These are phyloP conservation scores for Durio zibethinus DNA, from an alignment of 345 rosid species.

Conservation along the genomic window DNA sequence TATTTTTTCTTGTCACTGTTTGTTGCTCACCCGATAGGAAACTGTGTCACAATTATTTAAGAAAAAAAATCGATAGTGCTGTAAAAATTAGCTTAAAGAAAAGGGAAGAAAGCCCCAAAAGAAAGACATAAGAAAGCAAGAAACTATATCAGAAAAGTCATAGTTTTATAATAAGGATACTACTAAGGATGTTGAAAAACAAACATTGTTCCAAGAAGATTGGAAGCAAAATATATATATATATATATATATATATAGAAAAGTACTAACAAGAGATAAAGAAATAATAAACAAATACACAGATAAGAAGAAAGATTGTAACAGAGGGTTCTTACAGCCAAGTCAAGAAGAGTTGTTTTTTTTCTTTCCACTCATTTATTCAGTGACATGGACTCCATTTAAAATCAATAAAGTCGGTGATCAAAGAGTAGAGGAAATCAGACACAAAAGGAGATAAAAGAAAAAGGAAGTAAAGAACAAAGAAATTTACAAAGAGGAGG, in stretches of 20 bases:
- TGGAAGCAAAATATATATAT: background rate
- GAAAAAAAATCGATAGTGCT: no score
- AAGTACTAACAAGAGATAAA: slow-evolving; percentile 26
- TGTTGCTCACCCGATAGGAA: background rate
- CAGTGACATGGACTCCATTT: slow-evolving; percentile 46
- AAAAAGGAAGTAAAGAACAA: background rate
- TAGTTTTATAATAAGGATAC: no score
- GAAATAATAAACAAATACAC: slow-evolving; percentile 22
- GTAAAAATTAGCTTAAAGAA: background rate
- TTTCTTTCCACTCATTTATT: slow-evolving; percentile 38
- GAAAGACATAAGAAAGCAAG: background rate
- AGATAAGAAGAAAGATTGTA: slow-evolving; percentile 15
- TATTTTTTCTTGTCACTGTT: slow-evolving; percentile 19
- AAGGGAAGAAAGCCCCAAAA: background rate
- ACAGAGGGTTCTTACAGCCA: slow-evolving; percentile 32
- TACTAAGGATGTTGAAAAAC: background rate
- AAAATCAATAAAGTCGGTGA: slow-evolving; percentile 19
- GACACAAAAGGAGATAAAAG: background rate
- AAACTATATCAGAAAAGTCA: background rate
- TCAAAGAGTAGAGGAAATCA: background rate
- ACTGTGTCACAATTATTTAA: slow-evolving; percentile 9
- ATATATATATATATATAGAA: no score
- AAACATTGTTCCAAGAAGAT: slow-evolving; percentile 6
- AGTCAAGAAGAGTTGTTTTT: slow-evolving; percentile 23
- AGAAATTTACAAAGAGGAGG: background rate